Base-by-base conservation (phyloP, 2,329 filamentous ascomycete genomes). In the Pseudohalonectria lignicola region DNA sequence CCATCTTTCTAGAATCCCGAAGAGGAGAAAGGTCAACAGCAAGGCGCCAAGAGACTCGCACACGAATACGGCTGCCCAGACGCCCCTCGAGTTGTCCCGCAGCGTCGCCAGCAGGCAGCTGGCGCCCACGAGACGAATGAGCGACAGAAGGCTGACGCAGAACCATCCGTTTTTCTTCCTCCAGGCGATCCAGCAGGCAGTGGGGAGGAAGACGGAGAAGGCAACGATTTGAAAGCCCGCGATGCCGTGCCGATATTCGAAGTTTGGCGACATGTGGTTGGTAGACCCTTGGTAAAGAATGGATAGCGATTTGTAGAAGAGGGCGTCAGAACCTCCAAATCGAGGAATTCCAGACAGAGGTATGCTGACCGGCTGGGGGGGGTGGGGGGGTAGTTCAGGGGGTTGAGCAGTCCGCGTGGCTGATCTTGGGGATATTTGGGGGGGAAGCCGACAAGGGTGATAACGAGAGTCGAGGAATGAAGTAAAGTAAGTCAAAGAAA, bases 31-130 rank as follows among this genome's bases (percentile, higher is more conserved):
- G 4, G 53, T 39, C 21, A 55, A 34, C 19, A 53, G 50, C 1
- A 52, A 49, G 42, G 55, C 36, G 5, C 53, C 53, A 25, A 55
- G 53, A 16, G 52, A 33, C 33, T 54, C 44, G 38, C 53, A 55
- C 21, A 55, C 51, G 12, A 45, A 42, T 1, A 43, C 44, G 5
- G 49, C 49, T 20, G 48, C 43, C 13, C 43, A 36, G 5, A 51
- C 40, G 13, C 47, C 37, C 9, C 39, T 29, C 13, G 45, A 42
- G n/a, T 45, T 28, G 36, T 50, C 25, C 16, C 41, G 39, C 29
- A 53, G 54, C 2, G 47, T 41, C 5, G 47, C 30, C 10, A 56
- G 40, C 5, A 51, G 36, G 31, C 43, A 47, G 25, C 51, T 50
- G 9, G 47, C 48, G 29, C 52, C 53, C 25, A 49, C 45, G 16